Conservation (phyloP, 1,284 basidiomycete species). For the Cutaneotrichosporon dermatis region DNA sequence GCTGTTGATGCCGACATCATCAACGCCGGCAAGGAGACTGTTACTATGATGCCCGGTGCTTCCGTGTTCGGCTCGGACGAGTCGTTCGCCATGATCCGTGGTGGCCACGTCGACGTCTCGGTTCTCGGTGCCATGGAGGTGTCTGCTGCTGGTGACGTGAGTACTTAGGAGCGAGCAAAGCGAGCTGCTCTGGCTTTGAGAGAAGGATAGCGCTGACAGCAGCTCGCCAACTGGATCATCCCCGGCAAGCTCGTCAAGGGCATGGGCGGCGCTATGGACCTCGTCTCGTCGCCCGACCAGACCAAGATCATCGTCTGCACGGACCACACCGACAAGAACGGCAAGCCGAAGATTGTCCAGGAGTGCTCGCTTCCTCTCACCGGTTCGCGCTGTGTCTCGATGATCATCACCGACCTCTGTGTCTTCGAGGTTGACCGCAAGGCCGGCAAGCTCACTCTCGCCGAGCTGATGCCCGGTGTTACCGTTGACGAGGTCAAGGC, state of each 20-base stretch:
- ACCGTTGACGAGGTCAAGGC: conserved; percentile 73
- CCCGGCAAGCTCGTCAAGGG: conserved; percentile 87
- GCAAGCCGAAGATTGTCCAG: conserved; percentile 81
- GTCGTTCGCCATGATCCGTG: conserved; percentile 87
- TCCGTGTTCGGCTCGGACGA: conserved; percentile 66
- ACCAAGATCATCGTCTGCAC: conserved; percentile 53
- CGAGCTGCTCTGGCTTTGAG: too few relatives aligned
- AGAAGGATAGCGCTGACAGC: neutral
- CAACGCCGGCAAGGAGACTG: conserved; percentile 94
- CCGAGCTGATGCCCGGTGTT: conserved; percentile 72
- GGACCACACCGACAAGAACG: conserved; percentile 52
- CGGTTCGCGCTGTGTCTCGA: conserved; percentile 74
- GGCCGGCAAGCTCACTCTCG: conserved; percentile 65
- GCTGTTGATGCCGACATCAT: conserved; percentile 88
- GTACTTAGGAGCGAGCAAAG: neutral
- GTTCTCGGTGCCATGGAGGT: conserved; percentile 90
- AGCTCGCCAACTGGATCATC: conserved; percentile 92
- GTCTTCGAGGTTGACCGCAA: conserved; percentile 80
- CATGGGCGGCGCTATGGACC: conserved; percentile 98
- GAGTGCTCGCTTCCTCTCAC: conserved; percentile 86
- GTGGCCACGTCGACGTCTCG: conserved; percentile 91
- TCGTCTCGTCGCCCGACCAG: conserved; percentile 86
- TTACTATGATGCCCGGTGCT: conserved; percentile 85
- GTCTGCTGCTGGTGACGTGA: conserved; percentile 69
- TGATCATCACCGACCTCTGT: conserved; percentile 81